Percentiles rank a stretch among this genome's conserved stretches.
These are phyloP conservation scores for Aspergillus ellipticus DNA, from an alignment of 495 filamentous ascomycete genomes.

Conservation along the genomic window DNA sequence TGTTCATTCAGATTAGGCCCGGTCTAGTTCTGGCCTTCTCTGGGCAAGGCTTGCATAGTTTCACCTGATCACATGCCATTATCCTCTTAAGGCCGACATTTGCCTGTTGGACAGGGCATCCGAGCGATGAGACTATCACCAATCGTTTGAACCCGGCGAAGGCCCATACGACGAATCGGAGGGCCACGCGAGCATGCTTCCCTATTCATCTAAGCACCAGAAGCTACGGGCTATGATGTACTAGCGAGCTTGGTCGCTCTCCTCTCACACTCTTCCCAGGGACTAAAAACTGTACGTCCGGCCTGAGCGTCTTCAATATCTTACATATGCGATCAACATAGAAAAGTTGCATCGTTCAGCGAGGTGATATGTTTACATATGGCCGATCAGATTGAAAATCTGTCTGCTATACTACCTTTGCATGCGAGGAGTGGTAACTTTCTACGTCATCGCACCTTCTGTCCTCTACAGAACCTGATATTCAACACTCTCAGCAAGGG, in stretches of 20 bases:
- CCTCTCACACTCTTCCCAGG: neutral
- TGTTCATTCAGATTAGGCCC: neutral
- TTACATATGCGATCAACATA: neutral
- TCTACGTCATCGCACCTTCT: neutral
- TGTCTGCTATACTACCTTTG: neutral
- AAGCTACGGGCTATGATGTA: neutral
- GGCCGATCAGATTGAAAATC: neutral
- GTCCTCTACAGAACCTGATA: neutral
- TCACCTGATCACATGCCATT: slow-evolving; percentile 1
- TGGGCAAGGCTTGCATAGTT: neutral
- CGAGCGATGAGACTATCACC: neutral
- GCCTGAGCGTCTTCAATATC: neutral
- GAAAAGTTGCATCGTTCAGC: neutral
- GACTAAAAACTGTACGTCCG: neutral
- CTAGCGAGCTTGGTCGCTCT: neutral
- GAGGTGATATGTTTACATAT: neutral
- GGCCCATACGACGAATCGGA: neutral
- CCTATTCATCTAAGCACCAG: no score
- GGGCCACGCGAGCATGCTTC: neutral
- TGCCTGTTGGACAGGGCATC: slow-evolving; percentile 1
- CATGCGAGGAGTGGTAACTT: neutral
- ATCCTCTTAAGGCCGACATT: neutral
- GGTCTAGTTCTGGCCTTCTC: neutral
- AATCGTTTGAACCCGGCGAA: neutral
- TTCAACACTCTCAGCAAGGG: neutral